Evolutionary conservation across 495 filamentous ascomycete genomes (phyloP).

Genomic region (Lepraria neglecta): DNA sequence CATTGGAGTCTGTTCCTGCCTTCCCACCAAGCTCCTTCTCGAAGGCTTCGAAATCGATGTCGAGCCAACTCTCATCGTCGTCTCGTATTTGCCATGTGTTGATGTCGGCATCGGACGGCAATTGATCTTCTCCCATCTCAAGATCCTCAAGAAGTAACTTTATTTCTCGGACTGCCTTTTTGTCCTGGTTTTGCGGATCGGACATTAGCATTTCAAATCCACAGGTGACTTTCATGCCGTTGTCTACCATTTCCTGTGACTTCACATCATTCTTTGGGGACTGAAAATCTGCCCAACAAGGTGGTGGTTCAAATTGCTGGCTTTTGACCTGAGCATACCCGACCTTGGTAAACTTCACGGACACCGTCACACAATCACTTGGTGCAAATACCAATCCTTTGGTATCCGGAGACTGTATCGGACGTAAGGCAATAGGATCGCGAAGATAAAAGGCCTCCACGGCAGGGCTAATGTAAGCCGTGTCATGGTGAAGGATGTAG

Average conservation of each 20-base stretch:
- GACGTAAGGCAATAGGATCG: constrained; percentile 70
- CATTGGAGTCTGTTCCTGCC: constrained; percentile 28
- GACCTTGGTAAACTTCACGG: constrained; percentile 74
- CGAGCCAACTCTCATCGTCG: constrained; percentile 87
- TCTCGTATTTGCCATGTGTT: constrained; percentile 57
- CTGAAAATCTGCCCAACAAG: constrained; percentile 49
- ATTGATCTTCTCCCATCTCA: constrained; percentile 47
- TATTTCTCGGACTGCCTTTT: constrained; percentile 62
- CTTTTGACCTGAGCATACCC: constrained; percentile 86
- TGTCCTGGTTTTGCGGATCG: constrained; percentile 58
- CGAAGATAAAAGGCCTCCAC: constrained; percentile 90
- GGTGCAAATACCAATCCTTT: constrained; percentile 59
- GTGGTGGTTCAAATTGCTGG: constrained; percentile 73
- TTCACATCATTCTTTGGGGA: constrained; percentile 34
- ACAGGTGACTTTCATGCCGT: constrained; percentile 83
- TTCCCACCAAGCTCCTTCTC: constrained; percentile 64
- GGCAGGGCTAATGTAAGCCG: constrained; percentile 70
- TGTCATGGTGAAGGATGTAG: constrained; percentile 66
- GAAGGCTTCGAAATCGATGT: constrained; percentile 85
- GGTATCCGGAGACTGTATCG: constrained; percentile 49
- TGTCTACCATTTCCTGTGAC: constrained; percentile 50
- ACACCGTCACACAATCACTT: constrained; percentile 69
- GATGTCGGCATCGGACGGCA: constrained; percentile 73
- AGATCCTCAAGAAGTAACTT: constrained; percentile 68
- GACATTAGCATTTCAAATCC: constrained; percentile 85